These are phyloP conservation scores for Mycena polygramma DNA, from an alignment of 768 basidiomycete species.

Conservation along the genomic window DNA sequence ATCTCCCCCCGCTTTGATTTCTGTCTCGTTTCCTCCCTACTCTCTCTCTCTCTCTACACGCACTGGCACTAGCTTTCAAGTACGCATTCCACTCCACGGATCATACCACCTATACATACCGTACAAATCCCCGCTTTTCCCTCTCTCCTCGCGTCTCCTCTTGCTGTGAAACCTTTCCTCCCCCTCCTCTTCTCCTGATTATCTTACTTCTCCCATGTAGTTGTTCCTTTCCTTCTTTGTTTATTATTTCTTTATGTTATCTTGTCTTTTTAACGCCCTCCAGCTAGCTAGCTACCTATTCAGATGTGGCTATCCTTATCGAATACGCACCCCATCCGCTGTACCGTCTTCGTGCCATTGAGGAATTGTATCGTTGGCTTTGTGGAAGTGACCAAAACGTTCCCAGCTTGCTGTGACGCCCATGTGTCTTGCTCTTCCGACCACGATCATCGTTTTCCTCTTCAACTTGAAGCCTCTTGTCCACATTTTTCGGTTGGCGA, in stretches of 20 bases:
- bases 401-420: too few relatives aligned
- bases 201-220: background rate
- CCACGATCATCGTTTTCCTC: too few relatives aligned
- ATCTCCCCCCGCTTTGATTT: background rate
- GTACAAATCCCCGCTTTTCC: background rate
- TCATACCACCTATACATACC: background rate
- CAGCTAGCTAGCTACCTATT: background rate
- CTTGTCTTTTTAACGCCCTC: background rate
- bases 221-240: constrained; percentile 1
- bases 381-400: too few relatives aligned
- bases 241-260: constrained; percentile 12
- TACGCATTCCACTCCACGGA: constrained; percentile 17
- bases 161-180: constrained; percentile 6
- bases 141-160: constrained; percentile 1
- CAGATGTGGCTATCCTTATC: constrained; percentile 15
- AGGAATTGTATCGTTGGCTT: too few relatives aligned
- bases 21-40: background rate
- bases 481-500: too few relatives aligned
- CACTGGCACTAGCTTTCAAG: constrained; percentile 8
- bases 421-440: too few relatives aligned
- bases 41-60: constrained; percentile 1
- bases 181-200: background rate
- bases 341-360: too few relatives aligned
- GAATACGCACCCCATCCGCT: background rate
- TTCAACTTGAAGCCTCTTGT: too few relatives aligned